phyloP scores from a whole-genome alignment of 805 yeast species.

The Metschnikowia similis region DNA sequence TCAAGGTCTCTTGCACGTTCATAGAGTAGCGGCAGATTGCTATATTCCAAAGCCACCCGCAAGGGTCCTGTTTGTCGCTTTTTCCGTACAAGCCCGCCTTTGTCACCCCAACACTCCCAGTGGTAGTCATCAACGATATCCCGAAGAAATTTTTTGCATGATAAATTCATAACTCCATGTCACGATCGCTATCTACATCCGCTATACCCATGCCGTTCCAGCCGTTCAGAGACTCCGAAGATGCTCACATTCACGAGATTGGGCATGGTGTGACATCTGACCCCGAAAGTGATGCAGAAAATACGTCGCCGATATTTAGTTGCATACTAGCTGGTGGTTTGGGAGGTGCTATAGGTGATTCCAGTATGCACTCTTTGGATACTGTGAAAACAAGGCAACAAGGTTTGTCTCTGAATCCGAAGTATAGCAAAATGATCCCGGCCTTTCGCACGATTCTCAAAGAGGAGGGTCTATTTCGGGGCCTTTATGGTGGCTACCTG shows the following conservation, averaged over 20 bases:
- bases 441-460: slow-evolving; percentile 72
- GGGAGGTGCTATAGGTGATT: slow-evolving; percentile 92
- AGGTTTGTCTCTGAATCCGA: slow-evolving; percentile 68
- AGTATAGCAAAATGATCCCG: slow-evolving; percentile 69
- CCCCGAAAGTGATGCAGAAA: slow-evolving; percentile 1
- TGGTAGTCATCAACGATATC: not conserved
- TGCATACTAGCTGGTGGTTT: slow-evolving; percentile 88
- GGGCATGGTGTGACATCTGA: not conserved
- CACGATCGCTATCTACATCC: slow-evolving; percentile 15
- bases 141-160: not conserved
- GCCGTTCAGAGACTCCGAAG: slow-evolving; percentile 12
- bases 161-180: slow-evolving; percentile 6
- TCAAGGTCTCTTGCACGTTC: not conserved
- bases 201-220: slow-evolving; percentile 20
- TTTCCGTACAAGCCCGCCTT: not conserved
- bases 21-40: not conserved
- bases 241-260: not conserved
- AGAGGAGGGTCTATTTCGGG: slow-evolving; percentile 82
- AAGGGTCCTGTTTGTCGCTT: not conserved
- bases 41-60: not conserved
- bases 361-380: slow-evolving; percentile 91
- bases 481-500: slow-evolving; percentile 86
- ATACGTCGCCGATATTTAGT: slow-evolving; percentile 44
- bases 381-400: slow-evolving; percentile 97
- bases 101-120: not conserved